phyloP scores from a whole-genome alignment of 2,329 filamentous ascomycete genomes.

The Talaromyces marneffei region DNA sequence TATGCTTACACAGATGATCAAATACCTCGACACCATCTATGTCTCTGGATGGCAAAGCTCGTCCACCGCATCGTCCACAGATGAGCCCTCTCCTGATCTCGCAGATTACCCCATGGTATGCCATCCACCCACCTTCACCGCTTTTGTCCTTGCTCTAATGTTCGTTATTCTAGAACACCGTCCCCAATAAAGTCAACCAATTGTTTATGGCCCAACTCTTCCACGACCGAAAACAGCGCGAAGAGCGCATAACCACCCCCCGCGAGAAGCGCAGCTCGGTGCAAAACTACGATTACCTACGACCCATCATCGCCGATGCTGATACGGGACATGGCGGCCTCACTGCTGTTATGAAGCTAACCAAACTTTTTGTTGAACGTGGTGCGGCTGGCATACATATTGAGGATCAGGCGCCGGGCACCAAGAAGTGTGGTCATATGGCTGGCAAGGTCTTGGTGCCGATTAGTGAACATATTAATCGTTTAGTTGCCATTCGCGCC shows the following conservation, averaged over 20 bases:
- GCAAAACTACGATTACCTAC: constrained; percentile 83
- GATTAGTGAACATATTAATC: constrained; percentile 96
- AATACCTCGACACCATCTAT: constrained; percentile 97
- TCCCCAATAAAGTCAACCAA: constrained; percentile 96
- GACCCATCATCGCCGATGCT: constrained; percentile 92
- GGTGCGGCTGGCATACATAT: constrained; percentile 97
- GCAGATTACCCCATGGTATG: constrained; percentile 91
- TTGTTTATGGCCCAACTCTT: constrained; percentile 98
- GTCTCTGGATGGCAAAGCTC: constrained; percentile 99
- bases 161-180: constrained; percentile 65
- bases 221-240: constrained; percentile 98
- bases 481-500: constrained; percentile 89
- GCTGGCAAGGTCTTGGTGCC: constrained; percentile 96
- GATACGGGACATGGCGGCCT: constrained; percentile 96
- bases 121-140: constrained; percentile 12
- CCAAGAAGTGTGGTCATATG: constrained; percentile 99
- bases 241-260: constrained; percentile 77
- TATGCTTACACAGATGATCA: constrained; percentile 99
- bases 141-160: background rate
- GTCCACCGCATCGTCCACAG: constrained; percentile 86
- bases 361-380: constrained; percentile 94
- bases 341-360: constrained; percentile 99
- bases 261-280: constrained; percentile 66
- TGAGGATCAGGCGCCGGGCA: constrained; percentile 95
- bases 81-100: constrained; percentile 95